Percentiles rank a stretch among this genome's conserved stretches.
These are phyloP conservation scores for Coemansia sp. DNA, from an alignment of 192 early-diverging fungal species.

Conservation along the genomic window DNA sequence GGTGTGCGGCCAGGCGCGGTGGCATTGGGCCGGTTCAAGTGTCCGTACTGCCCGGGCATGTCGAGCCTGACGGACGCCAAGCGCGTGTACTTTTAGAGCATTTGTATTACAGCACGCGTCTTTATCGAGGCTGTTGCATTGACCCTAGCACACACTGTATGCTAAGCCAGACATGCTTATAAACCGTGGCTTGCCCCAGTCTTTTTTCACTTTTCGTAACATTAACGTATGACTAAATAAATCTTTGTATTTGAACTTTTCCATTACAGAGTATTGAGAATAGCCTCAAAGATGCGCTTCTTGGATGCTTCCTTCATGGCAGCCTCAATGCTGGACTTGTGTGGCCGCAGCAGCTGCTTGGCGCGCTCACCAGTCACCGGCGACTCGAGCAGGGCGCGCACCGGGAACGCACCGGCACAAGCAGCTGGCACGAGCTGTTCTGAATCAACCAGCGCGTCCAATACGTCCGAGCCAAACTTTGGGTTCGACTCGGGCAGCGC, in stretches of 20 bases:
- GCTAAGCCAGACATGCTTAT: too few species aligned
- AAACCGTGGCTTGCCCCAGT: too few species aligned
- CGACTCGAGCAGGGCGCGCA: conserved; percentile 49
- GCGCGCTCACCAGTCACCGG: conserved; percentile 24
- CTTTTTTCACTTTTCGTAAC: not conserved
- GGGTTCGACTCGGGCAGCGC: conserved; percentile 27
- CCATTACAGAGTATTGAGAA: conserved; percentile 12
- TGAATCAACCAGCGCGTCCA: conserved; percentile 12
- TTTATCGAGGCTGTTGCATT: too few species aligned
- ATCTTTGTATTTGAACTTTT: not conserved
- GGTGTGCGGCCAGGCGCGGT: conserved; percentile 56
- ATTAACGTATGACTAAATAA: not conserved
- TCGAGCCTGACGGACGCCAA: conserved; percentile 65
- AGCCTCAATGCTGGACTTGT: conserved; percentile 5
- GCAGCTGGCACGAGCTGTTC: conserved; percentile 30
- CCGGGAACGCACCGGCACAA: conserved; percentile 45
- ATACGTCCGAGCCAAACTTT: conserved; percentile 27
- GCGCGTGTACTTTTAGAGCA: conserved; percentile 15
- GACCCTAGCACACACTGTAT: too few species aligned
- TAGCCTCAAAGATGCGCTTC: conserved; percentile 23
- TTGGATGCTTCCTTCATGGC: conserved; percentile 11
- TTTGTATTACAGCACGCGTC: not conserved
- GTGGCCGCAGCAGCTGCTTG: conserved; percentile 21
- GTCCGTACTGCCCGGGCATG: conserved; percentile 95
- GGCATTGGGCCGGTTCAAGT: conserved; percentile 76